Conservation (phyloP, 1,284 basidiomycete species). For the Clitocybe nebularis region DNA sequence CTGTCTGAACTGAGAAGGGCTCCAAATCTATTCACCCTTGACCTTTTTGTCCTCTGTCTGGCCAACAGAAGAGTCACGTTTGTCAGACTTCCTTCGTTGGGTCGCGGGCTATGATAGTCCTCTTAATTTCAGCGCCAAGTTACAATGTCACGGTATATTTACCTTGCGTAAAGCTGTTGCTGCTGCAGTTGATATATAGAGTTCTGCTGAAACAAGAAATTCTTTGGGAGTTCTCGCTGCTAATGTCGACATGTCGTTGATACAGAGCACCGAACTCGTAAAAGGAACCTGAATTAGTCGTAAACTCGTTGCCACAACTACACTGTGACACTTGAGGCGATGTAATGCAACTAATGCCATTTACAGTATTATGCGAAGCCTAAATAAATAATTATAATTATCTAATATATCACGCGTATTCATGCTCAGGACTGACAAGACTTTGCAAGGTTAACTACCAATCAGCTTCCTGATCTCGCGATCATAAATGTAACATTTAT, state of each 20-base stretch:
- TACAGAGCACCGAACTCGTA: no score
- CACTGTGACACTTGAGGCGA: no score
- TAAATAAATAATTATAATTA: no score
- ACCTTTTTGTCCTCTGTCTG: conserved; percentile 45
- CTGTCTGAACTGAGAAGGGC: conserved; percentile 1
- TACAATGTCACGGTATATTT: conserved; percentile 14
- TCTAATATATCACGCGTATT: no score
- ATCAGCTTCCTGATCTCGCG: no score
- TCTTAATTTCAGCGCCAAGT: background rate
- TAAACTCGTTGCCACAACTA: no score
- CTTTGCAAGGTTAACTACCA: no score
- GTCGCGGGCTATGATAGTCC: conserved; percentile 24
- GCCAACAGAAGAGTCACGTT: conserved; percentile 40
- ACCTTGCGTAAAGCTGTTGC: conserved; percentile 58
- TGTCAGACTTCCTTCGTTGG: conserved; percentile 51
- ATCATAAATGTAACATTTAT: no score
- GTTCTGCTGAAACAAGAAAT: conserved; percentile 52
- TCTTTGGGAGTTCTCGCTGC: conserved; percentile 22
- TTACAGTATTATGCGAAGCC: no score
- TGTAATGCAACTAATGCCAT: no score
- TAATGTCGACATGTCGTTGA: background rate
- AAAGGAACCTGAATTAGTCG: no score
- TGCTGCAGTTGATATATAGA: conserved; percentile 59
- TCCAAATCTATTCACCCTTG: conserved; percentile 44
- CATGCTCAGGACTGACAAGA: no score